Evolutionary conservation across 2,329 filamentous ascomycete species (phyloP).

Genomic region (Aspergillus aculeatinus): DNA sequence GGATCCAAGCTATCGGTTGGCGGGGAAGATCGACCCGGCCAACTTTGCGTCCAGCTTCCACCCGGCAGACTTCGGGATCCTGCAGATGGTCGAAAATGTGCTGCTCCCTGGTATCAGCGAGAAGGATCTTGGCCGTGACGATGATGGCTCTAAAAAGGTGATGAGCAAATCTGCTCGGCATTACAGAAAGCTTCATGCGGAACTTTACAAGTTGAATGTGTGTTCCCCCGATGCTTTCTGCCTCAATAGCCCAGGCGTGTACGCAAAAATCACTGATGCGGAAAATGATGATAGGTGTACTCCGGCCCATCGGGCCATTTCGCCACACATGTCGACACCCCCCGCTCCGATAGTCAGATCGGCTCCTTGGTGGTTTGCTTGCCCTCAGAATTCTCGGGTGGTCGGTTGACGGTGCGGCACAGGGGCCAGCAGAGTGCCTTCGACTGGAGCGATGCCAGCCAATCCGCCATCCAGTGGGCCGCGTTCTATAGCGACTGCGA

Average conservation of each 20-base stretch:
- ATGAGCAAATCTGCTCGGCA: neutral
- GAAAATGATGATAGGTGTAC: slow-evolving; percentile 45
- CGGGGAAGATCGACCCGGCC: slow-evolving; percentile 50
- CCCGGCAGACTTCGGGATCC: slow-evolving; percentile 54
- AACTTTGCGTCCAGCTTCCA: slow-evolving; percentile 53
- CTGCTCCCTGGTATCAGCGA: slow-evolving; percentile 40
- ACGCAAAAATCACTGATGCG: neutral
- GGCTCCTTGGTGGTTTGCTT: slow-evolving; percentile 57
- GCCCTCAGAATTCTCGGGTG: slow-evolving; percentile 36
- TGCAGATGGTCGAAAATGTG: slow-evolving; percentile 50
- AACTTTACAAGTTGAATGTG: slow-evolving; percentile 60
- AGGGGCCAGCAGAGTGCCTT: slow-evolving; percentile 26
- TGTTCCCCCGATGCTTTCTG: neutral
- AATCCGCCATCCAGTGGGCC: slow-evolving; percentile 33
- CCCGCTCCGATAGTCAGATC: slow-evolving; percentile 50
- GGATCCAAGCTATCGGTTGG: slow-evolving; percentile 56
- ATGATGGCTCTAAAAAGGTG: no score
- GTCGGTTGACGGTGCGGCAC: slow-evolving; percentile 35
- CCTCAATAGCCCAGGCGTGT: neutral
- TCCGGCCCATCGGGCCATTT: slow-evolving; percentile 53
- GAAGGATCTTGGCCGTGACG: neutral
- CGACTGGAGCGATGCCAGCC: slow-evolving; percentile 27
- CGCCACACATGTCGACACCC: slow-evolving; percentile 55
- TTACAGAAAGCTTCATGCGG: slow-evolving; percentile 46
- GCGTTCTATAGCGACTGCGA: slow-evolving; percentile 42